phyloP scores from a whole-genome alignment of 257 asterid species.

The Perilla frutescens region DNA sequence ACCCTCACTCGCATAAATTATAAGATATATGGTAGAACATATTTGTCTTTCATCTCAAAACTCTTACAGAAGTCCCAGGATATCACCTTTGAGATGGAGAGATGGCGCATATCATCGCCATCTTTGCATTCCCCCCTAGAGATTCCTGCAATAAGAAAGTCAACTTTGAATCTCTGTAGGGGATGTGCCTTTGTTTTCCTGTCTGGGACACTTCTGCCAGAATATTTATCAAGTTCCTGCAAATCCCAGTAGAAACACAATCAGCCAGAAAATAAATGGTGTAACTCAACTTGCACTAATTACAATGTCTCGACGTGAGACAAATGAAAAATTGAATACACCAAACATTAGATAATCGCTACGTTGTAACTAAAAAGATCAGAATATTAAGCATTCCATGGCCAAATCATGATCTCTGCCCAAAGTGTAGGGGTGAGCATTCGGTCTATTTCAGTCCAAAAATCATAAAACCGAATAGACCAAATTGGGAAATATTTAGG shows the following conservation, averaged over 20 bases:
- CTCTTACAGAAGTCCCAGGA: slow-evolving; percentile 20
- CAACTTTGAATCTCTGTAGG: slow-evolving; percentile 96
- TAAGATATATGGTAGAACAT: slow-evolving; percentile 7
- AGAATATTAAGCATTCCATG: slow-evolving; percentile 5
- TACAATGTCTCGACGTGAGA: neutral
- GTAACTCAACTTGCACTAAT: slow-evolving; percentile 10
- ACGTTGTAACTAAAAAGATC: neutral
- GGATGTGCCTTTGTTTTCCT: slow-evolving; percentile 96
- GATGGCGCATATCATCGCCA: slow-evolving; percentile 97
- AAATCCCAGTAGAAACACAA: slow-evolving; percentile 34
- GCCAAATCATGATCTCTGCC: slow-evolving; percentile 10
- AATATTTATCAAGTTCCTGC: slow-evolving; percentile 93
- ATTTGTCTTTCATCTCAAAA: slow-evolving; percentile 20
- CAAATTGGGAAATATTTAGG: no score
- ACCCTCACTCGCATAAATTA: slow-evolving; percentile 19
- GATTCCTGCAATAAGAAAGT: slow-evolving; percentile 98
- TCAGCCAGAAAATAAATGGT: slow-evolving; percentile 31
- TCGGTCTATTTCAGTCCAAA: no score
- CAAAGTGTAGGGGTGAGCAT: slow-evolving; percentile 19
- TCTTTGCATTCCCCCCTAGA: slow-evolving; percentile 95
- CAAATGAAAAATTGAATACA: slow-evolving; percentile 22
- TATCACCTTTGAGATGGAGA: slow-evolving; percentile 87
- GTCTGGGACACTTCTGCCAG: slow-evolving; percentile 97
- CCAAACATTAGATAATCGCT: slow-evolving; percentile 5
- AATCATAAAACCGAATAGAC: no score